Evolutionary conservation across 345 rosid genomes (phyloP).

Genomic region (Triadica sebifera): DNA sequence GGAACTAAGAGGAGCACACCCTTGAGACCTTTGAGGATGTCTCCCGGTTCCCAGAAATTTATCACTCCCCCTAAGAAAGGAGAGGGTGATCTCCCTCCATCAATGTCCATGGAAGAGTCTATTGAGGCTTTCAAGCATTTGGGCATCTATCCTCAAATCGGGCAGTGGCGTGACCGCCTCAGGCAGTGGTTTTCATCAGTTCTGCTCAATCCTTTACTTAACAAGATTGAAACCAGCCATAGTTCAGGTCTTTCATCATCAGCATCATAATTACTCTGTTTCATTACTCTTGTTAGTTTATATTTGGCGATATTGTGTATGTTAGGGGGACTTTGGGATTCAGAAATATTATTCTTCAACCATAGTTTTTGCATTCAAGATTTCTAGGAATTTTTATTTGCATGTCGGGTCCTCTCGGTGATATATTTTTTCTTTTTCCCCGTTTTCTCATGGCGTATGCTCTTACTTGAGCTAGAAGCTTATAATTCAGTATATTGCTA

Average conservation of each 20-base stretch:
- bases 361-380: slow-evolving; percentile 1
- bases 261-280: neutral
- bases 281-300: neutral
- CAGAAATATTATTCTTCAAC: neutral
- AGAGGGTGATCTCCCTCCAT: slow-evolving; percentile 84
- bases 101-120: slow-evolving; percentile 89
- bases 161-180: slow-evolving; percentile 82
- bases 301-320: slow-evolving; percentile 5
- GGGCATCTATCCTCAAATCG: slow-evolving; percentile 89
- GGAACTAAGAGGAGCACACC: slow-evolving; percentile 89
- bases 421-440: neutral
- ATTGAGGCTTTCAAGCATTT: slow-evolving; percentile 72
- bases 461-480: neutral
- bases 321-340: neutral
- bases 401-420: neutral
- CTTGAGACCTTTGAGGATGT: slow-evolving; percentile 86
- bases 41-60: slow-evolving; percentile 94
- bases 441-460: neutral
- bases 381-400: neutral
- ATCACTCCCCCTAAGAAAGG: slow-evolving; percentile 95
- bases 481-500: neutral
- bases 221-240: slow-evolving; percentile 83
- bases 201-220: slow-evolving; percentile 69
- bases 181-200: slow-evolving; percentile 94
- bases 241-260: slow-evolving; percentile 53